Percentiles rank a stretch among this genome's conserved stretches.
Conservation (phyloP, 192 early-diverging fungal species). For the Gryganskiella cystojenkinii region DNA sequence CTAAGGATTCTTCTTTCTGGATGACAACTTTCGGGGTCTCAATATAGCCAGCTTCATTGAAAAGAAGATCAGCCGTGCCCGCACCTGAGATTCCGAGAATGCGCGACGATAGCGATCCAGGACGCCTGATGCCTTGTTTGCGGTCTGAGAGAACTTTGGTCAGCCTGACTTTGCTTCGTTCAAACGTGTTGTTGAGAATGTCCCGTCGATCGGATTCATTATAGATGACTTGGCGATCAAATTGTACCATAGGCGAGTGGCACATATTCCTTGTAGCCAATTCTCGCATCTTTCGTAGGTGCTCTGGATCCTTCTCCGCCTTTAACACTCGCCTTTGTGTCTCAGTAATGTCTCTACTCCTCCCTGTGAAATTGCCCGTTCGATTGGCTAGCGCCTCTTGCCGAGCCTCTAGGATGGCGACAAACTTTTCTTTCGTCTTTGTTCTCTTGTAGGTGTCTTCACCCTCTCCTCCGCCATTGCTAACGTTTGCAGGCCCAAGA, state of each 20-base stretch:
- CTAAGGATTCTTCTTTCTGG: not conserved
- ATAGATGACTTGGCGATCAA: conserved; percentile 37
- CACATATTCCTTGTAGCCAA: conserved; percentile 39
- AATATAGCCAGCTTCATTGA: conserved; percentile 48
- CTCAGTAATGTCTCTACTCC: not conserved
- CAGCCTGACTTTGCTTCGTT: conserved; percentile 11
- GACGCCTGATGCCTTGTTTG: not conserved
- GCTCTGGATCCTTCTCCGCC: conserved; percentile 15
- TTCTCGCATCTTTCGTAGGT: conserved; percentile 4
- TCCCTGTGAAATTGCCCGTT: not conserved
- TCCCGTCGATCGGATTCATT: conserved; percentile 8
- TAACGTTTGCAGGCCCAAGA: conserved; percentile 1
- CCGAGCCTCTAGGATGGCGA: conserved; percentile 25
- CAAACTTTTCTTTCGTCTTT: conserved; percentile 31
- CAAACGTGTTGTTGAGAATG: conserved; percentile 14
- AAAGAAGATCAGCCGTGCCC: conserved; percentile 7
- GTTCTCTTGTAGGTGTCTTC: conserved; percentile 11
- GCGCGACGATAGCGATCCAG: conserved; percentile 8
- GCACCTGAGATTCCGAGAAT: conserved; percentile 8
- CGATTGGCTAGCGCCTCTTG: not conserved
- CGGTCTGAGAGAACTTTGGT: conserved; percentile 11
- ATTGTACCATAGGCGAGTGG: conserved; percentile 12
- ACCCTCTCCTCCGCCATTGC: not conserved
- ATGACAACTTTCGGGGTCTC: conserved; percentile 11
- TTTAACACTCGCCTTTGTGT: not conserved